Evolutionary conservation across 345 rosid species (phyloP), one percentile per base, ranked within the genome.

Genomic region (Salix exigua): DNA sequence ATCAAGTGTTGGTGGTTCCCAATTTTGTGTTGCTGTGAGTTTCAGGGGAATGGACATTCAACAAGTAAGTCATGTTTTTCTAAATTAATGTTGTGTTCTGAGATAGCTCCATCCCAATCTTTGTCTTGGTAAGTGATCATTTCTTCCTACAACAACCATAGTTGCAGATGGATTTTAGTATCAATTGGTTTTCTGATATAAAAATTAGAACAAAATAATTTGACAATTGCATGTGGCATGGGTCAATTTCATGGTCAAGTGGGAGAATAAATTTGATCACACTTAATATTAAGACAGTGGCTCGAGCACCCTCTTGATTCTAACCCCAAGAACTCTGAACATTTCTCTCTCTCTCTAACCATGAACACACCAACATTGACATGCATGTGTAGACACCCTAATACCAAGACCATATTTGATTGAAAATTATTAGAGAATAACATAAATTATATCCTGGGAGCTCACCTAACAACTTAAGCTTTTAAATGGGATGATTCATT

Each of bases 1-100:
- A 3, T 68, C 81, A 75, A 89, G 87, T 84, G 85, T 96, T 84
- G 97, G 98, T 77, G 98, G 99, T 68, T 93, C 99, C 19, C 88
- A 79, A 33, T 83, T 83, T 80, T 93, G 99, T 80, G 74, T 92
- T 81, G 97, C 98, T 82, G 89, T 96, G 73, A 85, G 91, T 86
- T 79, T 55, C 37, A 87, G 99, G 82, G 97, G 97, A 68, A 80
- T 84, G 86, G 93, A 96, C 85, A 79, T 81, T 80, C 89, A 89
- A 81, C 93, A 84, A 91, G 99, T 92, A 82, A 37, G 82, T 76
- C 68, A 53, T 78, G 75, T 76, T 75, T 66, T 71, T 68, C 83
- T 75, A 68, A 25, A 50, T 66, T 81, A 38, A 33, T 64, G 64
- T 26, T 18, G 74, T 67, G n/a, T 18, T 63, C 3, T 64, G 38